Conservation (phyloP, 2,329 filamentous ascomycete species). For the Cercospora sesami region DNA sequence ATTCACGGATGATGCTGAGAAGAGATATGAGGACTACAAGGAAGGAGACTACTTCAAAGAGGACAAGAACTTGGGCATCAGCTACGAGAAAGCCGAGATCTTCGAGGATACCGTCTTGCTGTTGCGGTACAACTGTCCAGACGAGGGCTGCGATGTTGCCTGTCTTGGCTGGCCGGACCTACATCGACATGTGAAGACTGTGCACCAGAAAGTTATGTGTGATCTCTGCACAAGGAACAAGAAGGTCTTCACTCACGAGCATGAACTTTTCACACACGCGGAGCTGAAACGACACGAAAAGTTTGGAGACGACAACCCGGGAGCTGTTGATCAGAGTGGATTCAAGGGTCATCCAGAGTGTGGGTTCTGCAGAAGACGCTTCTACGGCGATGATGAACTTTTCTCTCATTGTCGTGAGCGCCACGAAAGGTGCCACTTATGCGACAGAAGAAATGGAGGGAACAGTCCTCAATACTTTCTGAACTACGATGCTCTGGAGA, state of each 20-base stretch:
- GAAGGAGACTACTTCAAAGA: constrained; percentile 70
- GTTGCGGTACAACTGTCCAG: constrained; percentile 92
- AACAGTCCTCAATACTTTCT: constrained; percentile 85
- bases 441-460: constrained; percentile 65
- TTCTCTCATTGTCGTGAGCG: constrained; percentile 91
- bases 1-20: constrained; percentile 82
- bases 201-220: constrained; percentile 84
- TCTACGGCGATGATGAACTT: constrained; percentile 94
- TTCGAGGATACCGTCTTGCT: constrained; percentile 86
- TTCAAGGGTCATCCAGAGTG: constrained; percentile 96
- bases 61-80: constrained; percentile 86
- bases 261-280: constrained; percentile 80
- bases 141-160: constrained; percentile 77
- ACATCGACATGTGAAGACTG: constrained; percentile 75
- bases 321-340: constrained; percentile 86
- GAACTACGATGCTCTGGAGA: constrained; percentile 81
- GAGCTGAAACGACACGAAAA: constrained; percentile 86
- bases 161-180: constrained; percentile 78
- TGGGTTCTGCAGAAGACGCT: constrained; percentile 85
- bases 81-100: constrained; percentile 84
- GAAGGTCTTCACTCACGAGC: constrained; percentile 97
- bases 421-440: constrained; percentile 93
- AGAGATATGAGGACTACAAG: constrained; percentile 81
- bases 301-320: constrained; percentile 85
- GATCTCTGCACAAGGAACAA: constrained; percentile 92